Evolutionary conservation across 2,329 filamentous ascomycete genomes (phyloP).

Genomic region (Trichoderma afroharzianum): DNA sequence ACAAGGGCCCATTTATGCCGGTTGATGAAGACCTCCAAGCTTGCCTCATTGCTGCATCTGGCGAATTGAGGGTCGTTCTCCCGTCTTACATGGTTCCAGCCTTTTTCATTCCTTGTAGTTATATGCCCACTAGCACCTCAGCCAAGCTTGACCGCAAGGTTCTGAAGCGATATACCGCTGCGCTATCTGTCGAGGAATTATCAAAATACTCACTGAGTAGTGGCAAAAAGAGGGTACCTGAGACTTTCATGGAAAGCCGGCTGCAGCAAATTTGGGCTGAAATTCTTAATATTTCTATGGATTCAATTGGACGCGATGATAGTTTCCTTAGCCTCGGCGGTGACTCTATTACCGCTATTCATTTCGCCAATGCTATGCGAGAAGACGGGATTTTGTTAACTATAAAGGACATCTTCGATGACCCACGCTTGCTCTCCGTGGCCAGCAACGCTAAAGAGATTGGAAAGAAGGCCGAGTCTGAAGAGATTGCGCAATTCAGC

Average conservation of each 20-base stretch:
- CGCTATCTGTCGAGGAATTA: not conserved
- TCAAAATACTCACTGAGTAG: not conserved
- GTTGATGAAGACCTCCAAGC: conserved; percentile 11
- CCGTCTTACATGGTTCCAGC: conserved; percentile 14
- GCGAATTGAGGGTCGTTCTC: not conserved
- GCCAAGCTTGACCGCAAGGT: conserved; percentile 10
- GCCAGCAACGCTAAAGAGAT: not conserved
- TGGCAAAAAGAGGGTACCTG: not conserved
- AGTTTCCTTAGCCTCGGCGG: conserved; percentile 29
- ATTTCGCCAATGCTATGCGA: conserved; percentile 16
- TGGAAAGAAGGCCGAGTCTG: not conserved
- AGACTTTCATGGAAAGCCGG: conserved; percentile 6
- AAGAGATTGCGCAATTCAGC: not conserved
- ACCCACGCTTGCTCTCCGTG: conserved; percentile 17
- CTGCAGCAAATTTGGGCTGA: conserved; percentile 15
- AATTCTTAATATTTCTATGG: not conserved
- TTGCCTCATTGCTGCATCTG: conserved; percentile 8
- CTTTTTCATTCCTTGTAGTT: conserved; percentile 8
- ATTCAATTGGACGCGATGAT: conserved; percentile 29
- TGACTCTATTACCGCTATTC: conserved; percentile 27
- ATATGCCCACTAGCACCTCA: conserved; percentile 3
- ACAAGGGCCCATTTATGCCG: conserved; percentile 9
- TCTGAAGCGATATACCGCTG: not conserved
- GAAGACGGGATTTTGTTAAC: conserved; percentile 10
- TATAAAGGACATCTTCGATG: conserved; percentile 21